Conservation (phyloP, 2,329 filamentous ascomycete genomes). For the Chaetomium sp. region DNA sequence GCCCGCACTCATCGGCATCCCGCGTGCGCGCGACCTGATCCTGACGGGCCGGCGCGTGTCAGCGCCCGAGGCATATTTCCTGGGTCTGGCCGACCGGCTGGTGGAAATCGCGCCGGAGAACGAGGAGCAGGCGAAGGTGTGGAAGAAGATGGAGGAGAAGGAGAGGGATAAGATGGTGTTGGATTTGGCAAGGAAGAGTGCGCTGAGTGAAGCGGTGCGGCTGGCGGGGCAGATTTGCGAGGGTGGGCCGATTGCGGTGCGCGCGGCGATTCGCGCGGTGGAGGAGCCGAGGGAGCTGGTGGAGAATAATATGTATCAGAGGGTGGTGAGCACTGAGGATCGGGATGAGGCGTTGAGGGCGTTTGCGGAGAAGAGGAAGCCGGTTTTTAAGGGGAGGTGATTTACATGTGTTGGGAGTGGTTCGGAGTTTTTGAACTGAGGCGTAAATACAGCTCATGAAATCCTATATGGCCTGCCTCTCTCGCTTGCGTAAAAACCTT, state of each 20-base stretch:
- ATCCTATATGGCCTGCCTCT: too few relatives aligned
- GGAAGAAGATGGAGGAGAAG: conserved; percentile 34
- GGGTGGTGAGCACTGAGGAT: conserved; percentile 78
- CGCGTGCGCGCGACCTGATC: conserved; percentile 81
- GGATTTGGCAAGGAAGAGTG: conserved; percentile 56
- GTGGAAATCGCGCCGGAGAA: conserved; percentile 57
- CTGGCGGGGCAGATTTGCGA: conserved; percentile 82
- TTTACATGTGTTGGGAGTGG: neutral
- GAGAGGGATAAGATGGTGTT: conserved; percentile 38
- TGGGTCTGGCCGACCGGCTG: conserved; percentile 84
- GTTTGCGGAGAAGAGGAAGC: conserved; percentile 62
- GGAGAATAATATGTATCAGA: conserved; percentile 83
- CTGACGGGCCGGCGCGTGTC: conserved; percentile 81
- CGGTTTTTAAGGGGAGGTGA: conserved; percentile 50
- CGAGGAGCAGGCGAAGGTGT: conserved; percentile 26
- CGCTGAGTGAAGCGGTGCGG: conserved; percentile 67
- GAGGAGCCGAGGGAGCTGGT: conserved; percentile 63
- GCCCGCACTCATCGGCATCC: conserved; percentile 70
- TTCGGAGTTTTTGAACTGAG: neutral
- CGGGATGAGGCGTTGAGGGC: conserved; percentile 80
- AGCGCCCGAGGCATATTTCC: conserved; percentile 80
- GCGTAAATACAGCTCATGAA: too few relatives aligned
- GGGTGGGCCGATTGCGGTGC: conserved; percentile 70
- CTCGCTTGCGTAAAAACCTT: too few relatives aligned
- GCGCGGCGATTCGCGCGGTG: conserved; percentile 74